phyloP scores from a whole-genome alignment of 352 stramenopile species.

The Saprolegnia diclina region DNA sequence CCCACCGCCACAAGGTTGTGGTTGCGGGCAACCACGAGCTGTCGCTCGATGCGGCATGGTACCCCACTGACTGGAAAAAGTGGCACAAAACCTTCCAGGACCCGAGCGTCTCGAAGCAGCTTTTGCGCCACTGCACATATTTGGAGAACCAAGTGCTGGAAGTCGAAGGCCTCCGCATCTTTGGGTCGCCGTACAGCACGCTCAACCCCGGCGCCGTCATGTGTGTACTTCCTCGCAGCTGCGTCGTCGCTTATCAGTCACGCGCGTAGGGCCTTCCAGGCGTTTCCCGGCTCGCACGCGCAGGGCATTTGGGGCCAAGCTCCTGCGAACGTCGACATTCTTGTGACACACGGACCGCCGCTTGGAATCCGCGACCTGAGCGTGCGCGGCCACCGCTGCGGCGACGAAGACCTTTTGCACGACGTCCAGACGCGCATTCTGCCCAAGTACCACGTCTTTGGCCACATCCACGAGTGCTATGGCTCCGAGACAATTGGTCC shows the following conservation, averaged over 20 bases:
- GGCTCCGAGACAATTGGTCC: constrained; percentile 63
- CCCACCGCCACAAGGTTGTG: constrained; percentile 71
- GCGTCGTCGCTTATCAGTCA: not conserved
- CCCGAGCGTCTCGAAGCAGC: constrained; percentile 36
- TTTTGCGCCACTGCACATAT: constrained; percentile 61
- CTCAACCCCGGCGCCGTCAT: constrained; percentile 56
- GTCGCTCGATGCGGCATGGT: constrained; percentile 67
- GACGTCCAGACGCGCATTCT: constrained; percentile 73
- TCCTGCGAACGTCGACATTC: constrained; percentile 69
- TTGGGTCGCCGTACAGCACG: constrained; percentile 68
- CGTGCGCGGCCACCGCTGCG: constrained; percentile 52
- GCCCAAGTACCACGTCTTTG: constrained; percentile 86
- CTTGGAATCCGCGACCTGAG: constrained; percentile 79
- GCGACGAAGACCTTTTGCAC: constrained; percentile 74
- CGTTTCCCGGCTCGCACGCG: constrained; percentile 50
- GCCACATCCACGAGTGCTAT: constrained; percentile 89
- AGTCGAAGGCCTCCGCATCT: constrained; percentile 69
- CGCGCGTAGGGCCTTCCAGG: constrained; percentile 49
- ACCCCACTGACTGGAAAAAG: constrained; percentile 36
- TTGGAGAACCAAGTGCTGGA: constrained; percentile 64
- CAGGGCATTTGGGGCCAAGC: constrained; percentile 69
- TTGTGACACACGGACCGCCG: constrained; percentile 87
- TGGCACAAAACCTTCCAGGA: constrained; percentile 60
- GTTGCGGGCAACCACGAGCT: constrained; percentile 80
- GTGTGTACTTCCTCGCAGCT: too few species aligned